These are phyloP conservation scores for Dactylellina haptotyla DNA, from an alignment of 2,329 filamentous ascomycete genomes.

Conservation along the genomic window DNA sequence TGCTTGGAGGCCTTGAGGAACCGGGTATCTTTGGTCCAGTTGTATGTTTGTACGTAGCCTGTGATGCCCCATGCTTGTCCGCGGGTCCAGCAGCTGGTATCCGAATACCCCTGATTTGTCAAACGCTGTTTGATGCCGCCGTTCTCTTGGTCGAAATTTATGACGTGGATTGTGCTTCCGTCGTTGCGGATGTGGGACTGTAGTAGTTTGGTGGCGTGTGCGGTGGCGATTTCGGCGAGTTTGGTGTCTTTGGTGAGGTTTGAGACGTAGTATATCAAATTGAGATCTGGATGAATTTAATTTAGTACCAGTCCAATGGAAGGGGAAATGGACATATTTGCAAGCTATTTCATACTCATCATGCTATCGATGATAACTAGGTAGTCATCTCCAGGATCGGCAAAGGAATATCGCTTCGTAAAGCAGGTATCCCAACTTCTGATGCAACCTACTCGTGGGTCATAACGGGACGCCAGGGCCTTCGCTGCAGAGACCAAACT, in stretches of 20 bases:
- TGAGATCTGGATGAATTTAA: constrained; percentile 57
- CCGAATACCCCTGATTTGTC: constrained; percentile 65
- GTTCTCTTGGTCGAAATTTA: constrained; percentile 64
- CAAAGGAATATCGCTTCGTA: constrained; percentile 20
- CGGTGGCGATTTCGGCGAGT: constrained; percentile 61
- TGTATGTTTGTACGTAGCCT: constrained; percentile 65
- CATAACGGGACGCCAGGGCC: constrained; percentile 63
- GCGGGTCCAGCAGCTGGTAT: constrained; percentile 64
- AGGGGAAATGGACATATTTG: too few relatives aligned
- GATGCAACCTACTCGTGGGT: constrained; percentile 63
- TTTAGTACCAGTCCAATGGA: neutral
- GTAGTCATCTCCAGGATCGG: constrained; percentile 56
- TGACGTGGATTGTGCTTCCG: constrained; percentile 63
- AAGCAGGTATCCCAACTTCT: constrained; percentile 64
- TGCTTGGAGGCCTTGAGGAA: constrained; percentile 64
- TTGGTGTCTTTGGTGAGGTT: neutral
- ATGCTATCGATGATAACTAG: constrained; percentile 64
- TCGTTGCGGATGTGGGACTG: constrained; percentile 63
- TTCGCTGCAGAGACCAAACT: constrained; percentile 64
- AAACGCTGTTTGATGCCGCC: constrained; percentile 64
- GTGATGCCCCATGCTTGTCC: constrained; percentile 66
- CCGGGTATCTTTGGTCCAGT: constrained; percentile 63
- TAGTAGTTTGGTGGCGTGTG: constrained; percentile 62
- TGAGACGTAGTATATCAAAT: constrained; percentile 61
- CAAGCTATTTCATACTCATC: constrained; percentile 60